These are phyloP conservation scores for Penium margaritaceum DNA, from an alignment of 139 green algal species.

Conservation along the genomic window DNA sequence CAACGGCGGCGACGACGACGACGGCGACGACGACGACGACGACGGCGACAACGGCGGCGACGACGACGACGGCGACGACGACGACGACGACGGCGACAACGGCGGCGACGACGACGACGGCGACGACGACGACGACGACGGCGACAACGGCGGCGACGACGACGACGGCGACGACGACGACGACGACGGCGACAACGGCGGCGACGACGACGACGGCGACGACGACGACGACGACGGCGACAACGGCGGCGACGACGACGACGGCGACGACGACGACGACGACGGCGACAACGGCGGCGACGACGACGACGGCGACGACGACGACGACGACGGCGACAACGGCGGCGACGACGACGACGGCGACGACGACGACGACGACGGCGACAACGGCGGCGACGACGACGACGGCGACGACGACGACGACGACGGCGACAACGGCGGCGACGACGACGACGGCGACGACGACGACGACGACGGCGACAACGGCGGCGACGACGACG, in stretches of 20 bases:
- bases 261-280: not conserved
- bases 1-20: not conserved
- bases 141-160: not conserved
- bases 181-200: not conserved
- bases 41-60: not conserved
- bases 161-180: not conserved
- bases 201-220: not conserved
- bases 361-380: too few species aligned
- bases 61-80: not conserved
- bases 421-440: not conserved
- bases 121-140: not conserved
- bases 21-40: not conserved
- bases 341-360: too few species aligned
- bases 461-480: conserved; percentile 3
- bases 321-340: too few species aligned
- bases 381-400: too few species aligned
- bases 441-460: not conserved
- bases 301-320: not conserved
- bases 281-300: not conserved
- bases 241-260: not conserved
- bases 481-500: not conserved
- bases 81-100: not conserved
- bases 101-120: not conserved
- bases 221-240: not conserved
- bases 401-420: conserved; percentile 21